A percentile compares a stretch with the other conserved stretches of the same genome.
These are phyloP conservation scores for Pterocarpus santalinus DNA, from an alignment of 306 rosid species.

Conservation along the genomic window DNA sequence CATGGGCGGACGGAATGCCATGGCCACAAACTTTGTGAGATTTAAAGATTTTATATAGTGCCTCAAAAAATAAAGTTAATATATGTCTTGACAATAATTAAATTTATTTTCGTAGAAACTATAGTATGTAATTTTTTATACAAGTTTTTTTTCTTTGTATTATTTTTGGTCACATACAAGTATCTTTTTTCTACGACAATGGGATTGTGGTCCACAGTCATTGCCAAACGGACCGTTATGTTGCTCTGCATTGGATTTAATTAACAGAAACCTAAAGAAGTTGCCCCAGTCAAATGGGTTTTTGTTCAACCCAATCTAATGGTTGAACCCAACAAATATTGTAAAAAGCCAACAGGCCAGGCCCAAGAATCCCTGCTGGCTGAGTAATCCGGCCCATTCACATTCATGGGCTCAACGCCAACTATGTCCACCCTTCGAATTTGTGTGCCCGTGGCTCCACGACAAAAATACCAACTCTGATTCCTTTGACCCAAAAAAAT, in stretches of 20 bases:
- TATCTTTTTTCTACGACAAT: no score
- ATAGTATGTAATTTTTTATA: no score
- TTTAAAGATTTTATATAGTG: not conserved
- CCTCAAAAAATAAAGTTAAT: not conserved
- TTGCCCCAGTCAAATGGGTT: not conserved
- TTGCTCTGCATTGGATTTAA: not conserved
- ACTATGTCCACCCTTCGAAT: no score
- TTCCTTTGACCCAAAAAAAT: no score
- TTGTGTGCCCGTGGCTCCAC: no score
- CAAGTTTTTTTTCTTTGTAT: no score
- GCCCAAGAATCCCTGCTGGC: not conserved
- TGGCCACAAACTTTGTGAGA: not conserved
- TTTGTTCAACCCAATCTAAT: not conserved
- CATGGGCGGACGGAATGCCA: not conserved
- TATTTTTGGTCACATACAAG: no score
- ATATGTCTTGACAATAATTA: no score
- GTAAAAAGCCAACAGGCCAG: no score
- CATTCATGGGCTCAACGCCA: not conserved
- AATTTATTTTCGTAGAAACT: no score
- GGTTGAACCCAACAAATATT: not conserved
- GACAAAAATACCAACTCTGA: no score
- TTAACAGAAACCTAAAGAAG: not conserved
- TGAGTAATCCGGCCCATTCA: not conserved
- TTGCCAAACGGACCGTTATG: not conserved
- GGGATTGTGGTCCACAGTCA: not conserved